Evolutionary conservation across 257 asterid genomes (phyloP), one percentile per base, ranked within the genome.

Genomic region (Schizonepeta tenuifolia): DNA sequence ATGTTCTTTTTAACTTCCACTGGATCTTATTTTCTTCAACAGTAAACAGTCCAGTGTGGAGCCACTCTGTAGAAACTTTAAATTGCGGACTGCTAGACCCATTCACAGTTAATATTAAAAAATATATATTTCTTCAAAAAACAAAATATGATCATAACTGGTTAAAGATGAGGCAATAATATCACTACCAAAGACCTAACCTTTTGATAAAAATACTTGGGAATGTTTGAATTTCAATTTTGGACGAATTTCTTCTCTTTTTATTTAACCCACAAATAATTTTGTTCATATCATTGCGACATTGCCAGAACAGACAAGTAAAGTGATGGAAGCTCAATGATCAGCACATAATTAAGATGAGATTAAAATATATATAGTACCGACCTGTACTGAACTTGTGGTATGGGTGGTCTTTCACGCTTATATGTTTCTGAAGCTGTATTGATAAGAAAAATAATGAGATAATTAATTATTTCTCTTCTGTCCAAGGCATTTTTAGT

Each of bases 331-430:
- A 65, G 50, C 61, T 72, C 68, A 58, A 20, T 62, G 72, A 58
- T 41, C 44, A 35, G 59, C 24, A 54, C 36, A 69, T 7, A 51
- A 79, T 20, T 65, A 66, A 65, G 49, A 66, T 53, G 59, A 66
- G 68, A 71, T 24, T 43, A 55, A 71, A 41, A 55, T 73, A 75
- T 59, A 67, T n/a, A 69, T 60, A 35, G 63, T 21, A 46, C 84
- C 65, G 82, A 95, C 99, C 99, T 86, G 99, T 91, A 90, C 96
- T 89, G 82, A 95, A 92, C 85, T 92, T 95, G 86, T 95, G 96
- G 84, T 87, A 95, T 26, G 97, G 96, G 80, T 95, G 96, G 78
- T 79, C 86, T 72, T 86, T 76, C 66, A 76, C 83, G 57, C 94
- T 90, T 51, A 95, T 68, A 85, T 95, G 96, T 80, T 95, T 95